Evolutionary conservation across 1,284 basidiomycete genomes (phyloP), one percentile per base, ranked within the genome.

Genomic region (Naganishia sp.): DNA sequence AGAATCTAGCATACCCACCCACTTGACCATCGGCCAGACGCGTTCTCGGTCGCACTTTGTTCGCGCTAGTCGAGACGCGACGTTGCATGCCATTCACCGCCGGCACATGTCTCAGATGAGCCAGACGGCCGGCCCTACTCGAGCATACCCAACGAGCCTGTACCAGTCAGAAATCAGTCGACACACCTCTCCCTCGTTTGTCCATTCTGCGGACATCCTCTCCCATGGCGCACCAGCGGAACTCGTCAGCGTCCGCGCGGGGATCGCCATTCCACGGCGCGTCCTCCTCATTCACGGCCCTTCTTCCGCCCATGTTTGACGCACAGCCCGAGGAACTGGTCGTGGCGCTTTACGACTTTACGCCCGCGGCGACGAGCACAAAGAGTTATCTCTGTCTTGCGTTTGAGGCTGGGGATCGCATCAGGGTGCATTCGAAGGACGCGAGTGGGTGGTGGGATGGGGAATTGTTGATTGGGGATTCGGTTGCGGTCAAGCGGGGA

Each of bases 391-490:
- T 90, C 21, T 95, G 93, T 79, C 85, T 99, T 50, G 84, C 88
- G 35, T 97, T 99, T 81, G 85, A 85, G 35, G 88, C 90, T 0
- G 94, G 95, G 1, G 90, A 98, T 76, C 84, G 95, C 61, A 94
- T 99, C 68, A 88, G 88, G 68, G 92, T 98, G 32, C 83, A 92
- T 65, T 92, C 91, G 74, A 85, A 88, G 70, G 94, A 98, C 79
- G 71, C 84, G 0, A 92, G 89, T 68, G 96, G 95, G 0, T 99
- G 96, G 96, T 98, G 95, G 95, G 94, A 99, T 75, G 95, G 96
- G 11, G 93, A 98, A 79, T 80, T 96, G 23, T 88, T 58, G 88
- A 86, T 6, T 81, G 49, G 61, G 50, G 63, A 46, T 63, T 52
- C 58, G 32, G 69, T 71, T 21, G 72, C 68, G 18, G 74, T 75